These are phyloP conservation scores for Colletotrichum sp. DNA, from an alignment of 2,329 filamentous ascomycete species.

Conservation along the genomic window DNA sequence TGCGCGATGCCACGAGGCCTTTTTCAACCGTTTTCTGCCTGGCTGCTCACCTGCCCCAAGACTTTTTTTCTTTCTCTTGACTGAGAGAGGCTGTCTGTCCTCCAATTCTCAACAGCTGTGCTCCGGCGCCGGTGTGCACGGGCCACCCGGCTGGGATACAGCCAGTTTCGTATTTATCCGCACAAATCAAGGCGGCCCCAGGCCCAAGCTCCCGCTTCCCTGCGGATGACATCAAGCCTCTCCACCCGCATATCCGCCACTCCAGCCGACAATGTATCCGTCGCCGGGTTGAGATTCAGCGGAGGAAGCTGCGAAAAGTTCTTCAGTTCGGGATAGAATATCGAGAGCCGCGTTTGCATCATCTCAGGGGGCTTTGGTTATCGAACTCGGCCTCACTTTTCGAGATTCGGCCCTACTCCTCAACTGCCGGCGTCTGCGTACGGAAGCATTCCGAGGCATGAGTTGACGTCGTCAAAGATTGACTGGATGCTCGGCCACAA, in stretches of 20 bases:
- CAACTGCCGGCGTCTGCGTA: background rate
- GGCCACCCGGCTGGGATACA: conserved; percentile 1
- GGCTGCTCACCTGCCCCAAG: background rate
- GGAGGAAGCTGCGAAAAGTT: conserved; percentile 13
- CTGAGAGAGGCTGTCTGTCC: background rate
- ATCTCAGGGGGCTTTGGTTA: background rate
- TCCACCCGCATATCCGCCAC: conserved; percentile 21
- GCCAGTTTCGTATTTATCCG: conserved; percentile 21
- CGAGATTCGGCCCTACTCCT: background rate
- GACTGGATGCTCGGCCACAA: background rate
- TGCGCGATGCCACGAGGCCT: background rate
- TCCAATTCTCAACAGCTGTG: background rate
- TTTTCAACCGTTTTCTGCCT: background rate
- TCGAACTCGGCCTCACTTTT: background rate
- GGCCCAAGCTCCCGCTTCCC: conserved; percentile 20
- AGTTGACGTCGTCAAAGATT: background rate
- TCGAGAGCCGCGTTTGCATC: background rate
- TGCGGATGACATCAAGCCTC: conserved; percentile 21
- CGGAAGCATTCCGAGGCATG: background rate
- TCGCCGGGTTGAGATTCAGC: conserved; percentile 15
- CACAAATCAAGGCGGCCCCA: conserved; percentile 20
- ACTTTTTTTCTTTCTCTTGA: background rate
- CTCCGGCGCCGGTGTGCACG: conserved; percentile 5
- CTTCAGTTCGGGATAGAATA: background rate
- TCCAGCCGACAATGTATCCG: background rate